Base-by-base conservation (phyloP, 2,329 filamentous ascomycete genomes). In the Aspergillus fijiensis region DNA sequence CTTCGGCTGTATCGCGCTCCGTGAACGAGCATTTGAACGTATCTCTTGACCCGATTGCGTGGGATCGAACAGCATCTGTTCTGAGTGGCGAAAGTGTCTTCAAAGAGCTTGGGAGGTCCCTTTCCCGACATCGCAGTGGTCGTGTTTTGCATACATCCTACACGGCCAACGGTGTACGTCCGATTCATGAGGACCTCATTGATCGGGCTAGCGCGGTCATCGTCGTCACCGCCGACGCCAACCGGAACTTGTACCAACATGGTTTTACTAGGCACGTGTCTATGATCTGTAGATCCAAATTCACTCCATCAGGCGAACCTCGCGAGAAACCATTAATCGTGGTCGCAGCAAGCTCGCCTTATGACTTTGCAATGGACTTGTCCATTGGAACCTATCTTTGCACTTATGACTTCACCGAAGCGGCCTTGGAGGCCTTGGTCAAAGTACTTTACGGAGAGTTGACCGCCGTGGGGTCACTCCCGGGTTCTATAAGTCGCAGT, bases 61-160 rank as follows among this genome's bases (percentile, higher is more conserved):
- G 82, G 79, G 84, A 87, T 64, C 78, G 83, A 48, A 84, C 81
- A 64, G 80, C 84, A 6, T 85, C 85, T 10, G 81, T 96, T 21
- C 92, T 96, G 88, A 96, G 90, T 66, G 94, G 94, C 29, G 94
- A 98, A 76, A 88, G 90, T 31, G 92, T 98, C 0, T 98, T 98
- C 69, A 85, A 92, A 67, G 92, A 96, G 72, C 83, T 98, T 25
- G 94, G 94, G 1, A 86, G 91, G 67, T 91, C 91, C 6, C 80
- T 98, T n/a, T 93, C 94, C 11, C 85, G 94, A 55, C 90, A 92
- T 65, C 84, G 93, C 23, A 92, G 90, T 67, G 92, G 93, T 21
- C 91, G 95, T 69, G 86, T 97, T 5, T 80, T 97, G 16, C 92
- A 98, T 74, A 96, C 94, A 1, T 97, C 93, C 12, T 98, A 98